phyloP scores from a whole-genome alignment of 805 yeast genomes.

The Kodamaea hsintzibuensis region DNA sequence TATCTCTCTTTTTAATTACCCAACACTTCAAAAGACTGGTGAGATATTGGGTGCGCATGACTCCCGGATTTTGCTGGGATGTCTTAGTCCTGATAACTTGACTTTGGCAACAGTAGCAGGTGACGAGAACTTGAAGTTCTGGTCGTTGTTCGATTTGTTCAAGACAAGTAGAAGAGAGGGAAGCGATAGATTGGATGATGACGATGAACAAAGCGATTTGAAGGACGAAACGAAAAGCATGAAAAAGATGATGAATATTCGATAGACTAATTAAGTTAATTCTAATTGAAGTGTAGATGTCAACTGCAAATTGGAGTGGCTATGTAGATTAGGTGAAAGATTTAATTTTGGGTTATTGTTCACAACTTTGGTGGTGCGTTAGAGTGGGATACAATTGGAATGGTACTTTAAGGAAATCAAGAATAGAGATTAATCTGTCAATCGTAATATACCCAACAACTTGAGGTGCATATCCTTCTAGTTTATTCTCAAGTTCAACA shows the following conservation, averaged over 20 bases:
- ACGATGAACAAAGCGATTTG: constrained; percentile 15
- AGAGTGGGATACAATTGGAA: too few species aligned
- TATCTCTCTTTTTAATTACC: constrained; percentile 81
- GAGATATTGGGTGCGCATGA: constrained; percentile 88
- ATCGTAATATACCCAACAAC: too few species aligned
- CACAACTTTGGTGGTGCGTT: too few species aligned
- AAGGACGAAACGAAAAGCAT: constrained; percentile 20
- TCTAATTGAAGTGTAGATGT: background rate
- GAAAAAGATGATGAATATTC: constrained; percentile 27
- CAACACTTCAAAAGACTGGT: constrained; percentile 82
- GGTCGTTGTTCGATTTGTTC: constrained; percentile 76
- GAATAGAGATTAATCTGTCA: too few species aligned
- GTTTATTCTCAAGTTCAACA: too few species aligned
- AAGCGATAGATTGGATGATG: constrained; percentile 14
- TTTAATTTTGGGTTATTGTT: background rate
- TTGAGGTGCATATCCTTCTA: too few species aligned
- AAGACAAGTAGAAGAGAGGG: constrained; percentile 23
- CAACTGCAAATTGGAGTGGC: too few species aligned
- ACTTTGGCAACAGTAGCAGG: constrained; percentile 94
- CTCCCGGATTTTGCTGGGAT: constrained; percentile 78
- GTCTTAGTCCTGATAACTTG: constrained; percentile 85
- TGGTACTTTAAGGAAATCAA: too few species aligned
- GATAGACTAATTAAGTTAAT: constrained; percentile 12
- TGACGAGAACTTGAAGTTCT: constrained; percentile 93
- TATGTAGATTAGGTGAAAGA: too few species aligned